Evolutionary conservation across 441 rosid genomes (phyloP), one percentile per base, ranked within the genome.

Genomic region (Gossypium aridum): DNA sequence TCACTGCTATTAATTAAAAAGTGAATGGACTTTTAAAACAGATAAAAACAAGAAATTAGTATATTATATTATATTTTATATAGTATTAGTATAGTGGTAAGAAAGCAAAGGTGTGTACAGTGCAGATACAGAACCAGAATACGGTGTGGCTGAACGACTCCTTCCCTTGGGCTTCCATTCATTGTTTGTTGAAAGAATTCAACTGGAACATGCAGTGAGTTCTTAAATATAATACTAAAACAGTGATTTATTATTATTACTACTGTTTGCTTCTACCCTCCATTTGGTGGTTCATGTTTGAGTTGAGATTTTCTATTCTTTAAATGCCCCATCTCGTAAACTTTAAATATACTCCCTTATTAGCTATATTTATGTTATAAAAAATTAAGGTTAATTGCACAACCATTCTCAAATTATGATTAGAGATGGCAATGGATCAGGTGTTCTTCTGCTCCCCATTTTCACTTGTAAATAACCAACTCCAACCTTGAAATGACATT

Each of bases 1-100:
- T 93, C 83, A 93, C 92, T 55, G 94, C 99, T 20, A 88, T 96
- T 68, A 96, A 93, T 87, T 87, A 49, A 80, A 34, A 70, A 61
- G 70, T 73, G 75, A 73, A 2, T 60, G 77, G 54, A 19, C 9
- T 34, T 25, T n/a, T 2, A 26, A 25, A 69, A 49, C 22, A 51
- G 57, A 23, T 47, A 20, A 59, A 13, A 53, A 47, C n/a, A 59
- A 59, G n/a, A 73, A 19, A n/a, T 49, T 12, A 7, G 57, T 31
- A 37, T 59, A 34, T 34, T 34, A 34, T 34, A 1, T 31, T 28
- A 26, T 28, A 28, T 28, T 31, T 4, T 31, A 31, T 6, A 34
- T 34, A 43, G 17, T 49, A 49, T 49, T 49, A 49, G 54, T 13
- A 73, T 25, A 76, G 72, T 16, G 65, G 71, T 23, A 68, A 75